Percentiles rank a stretch among this genome's conserved stretches.
Evolutionary conservation across 2,329 filamentous ascomycete species (phyloP).

Genomic region (Lachnellula arida): DNA sequence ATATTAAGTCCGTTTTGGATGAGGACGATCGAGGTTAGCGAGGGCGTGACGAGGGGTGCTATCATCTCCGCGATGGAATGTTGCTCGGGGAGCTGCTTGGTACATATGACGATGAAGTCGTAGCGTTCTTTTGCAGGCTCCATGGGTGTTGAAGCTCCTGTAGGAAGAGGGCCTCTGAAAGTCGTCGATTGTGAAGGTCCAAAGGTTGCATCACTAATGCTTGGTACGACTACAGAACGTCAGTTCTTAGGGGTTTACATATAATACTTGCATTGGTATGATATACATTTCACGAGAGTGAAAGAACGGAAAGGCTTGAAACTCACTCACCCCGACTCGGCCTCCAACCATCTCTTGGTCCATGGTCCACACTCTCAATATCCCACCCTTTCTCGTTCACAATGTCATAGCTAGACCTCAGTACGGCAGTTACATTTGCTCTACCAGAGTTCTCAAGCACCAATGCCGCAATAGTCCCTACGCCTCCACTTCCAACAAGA

Average conservation of each 20-base stretch:
- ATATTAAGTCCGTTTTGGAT: constrained; percentile 25
- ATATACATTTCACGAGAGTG: too few relatives aligned
- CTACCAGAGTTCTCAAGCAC: constrained; percentile 17
- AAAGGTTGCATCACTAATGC: constrained; percentile 10
- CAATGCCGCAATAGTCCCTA: constrained; percentile 21
- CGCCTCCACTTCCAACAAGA: constrained; percentile 20
- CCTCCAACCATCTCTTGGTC: constrained; percentile 17
- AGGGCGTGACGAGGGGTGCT: constrained; percentile 15
- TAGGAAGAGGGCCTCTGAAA: constrained; percentile 1
- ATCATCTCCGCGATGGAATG: constrained; percentile 14
- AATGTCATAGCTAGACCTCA: constrained; percentile 18
- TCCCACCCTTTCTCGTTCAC: constrained; percentile 20
- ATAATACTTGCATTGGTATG: too few relatives aligned
- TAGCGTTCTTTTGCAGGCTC: constrained; percentile 13
- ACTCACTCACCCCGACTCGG: constrained; percentile 13
- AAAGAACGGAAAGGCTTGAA: neutral
- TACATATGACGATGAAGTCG: constrained; percentile 21
- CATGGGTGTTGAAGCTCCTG: constrained; percentile 12
- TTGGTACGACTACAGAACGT: constrained; percentile 6
- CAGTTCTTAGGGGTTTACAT: too few relatives aligned
- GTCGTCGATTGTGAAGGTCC: neutral
- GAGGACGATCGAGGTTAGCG: constrained; percentile 17
- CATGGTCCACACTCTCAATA: constrained; percentile 25
- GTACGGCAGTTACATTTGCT: constrained; percentile 19
- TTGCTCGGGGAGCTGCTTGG: constrained; percentile 20